phyloP scores from a whole-genome alignment of 2,329 filamentous ascomycete species.

The Aureobasidium zeae region DNA sequence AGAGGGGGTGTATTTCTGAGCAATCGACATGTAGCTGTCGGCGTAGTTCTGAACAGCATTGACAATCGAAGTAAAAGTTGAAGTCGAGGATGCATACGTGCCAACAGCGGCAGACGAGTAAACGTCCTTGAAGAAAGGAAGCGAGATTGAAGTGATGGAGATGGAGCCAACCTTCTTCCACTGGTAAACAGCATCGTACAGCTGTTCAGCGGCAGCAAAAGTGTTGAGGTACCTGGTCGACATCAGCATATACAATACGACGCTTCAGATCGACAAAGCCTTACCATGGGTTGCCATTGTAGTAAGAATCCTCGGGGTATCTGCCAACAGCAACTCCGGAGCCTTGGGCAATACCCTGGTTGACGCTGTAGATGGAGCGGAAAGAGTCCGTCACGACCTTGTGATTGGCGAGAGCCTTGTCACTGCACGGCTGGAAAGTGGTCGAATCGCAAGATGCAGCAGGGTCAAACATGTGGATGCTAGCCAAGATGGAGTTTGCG shows the following conservation, averaged over 20 bases:
- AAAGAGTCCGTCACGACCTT: conserved; percentile 69
- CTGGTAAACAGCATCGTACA: conserved; percentile 66
- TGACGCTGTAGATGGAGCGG: conserved; percentile 59
- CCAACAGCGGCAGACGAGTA: conserved; percentile 50
- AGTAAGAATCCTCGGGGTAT: conserved; percentile 55
- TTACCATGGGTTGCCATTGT: conserved; percentile 57
- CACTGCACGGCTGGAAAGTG: conserved; percentile 71
- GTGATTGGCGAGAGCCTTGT: conserved; percentile 55
- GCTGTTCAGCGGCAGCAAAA: conserved; percentile 66
- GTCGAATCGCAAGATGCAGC: conserved; percentile 51
- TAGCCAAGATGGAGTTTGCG: conserved; percentile 53
- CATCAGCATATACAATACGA: neutral
- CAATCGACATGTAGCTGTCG: conserved; percentile 43
- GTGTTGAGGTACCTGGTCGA: conserved; percentile 51
- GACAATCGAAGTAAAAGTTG: conserved; percentile 39
- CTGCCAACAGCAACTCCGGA: conserved; percentile 42
- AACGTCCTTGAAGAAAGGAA: conserved; percentile 63
- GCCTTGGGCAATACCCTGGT: conserved; percentile 53
- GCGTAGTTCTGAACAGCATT: conserved; percentile 55
- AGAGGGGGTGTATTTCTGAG: conserved; percentile 40
- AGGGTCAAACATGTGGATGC: conserved; percentile 57
- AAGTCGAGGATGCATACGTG: conserved; percentile 48
- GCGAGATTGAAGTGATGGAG: conserved; percentile 53
- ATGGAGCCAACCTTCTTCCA: conserved; percentile 58
- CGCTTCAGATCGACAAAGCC: neutral